These are phyloP conservation scores for Furcasterigmium sp. DNA, from an alignment of 2,329 filamentous ascomycete species.

Conservation along the genomic window DNA sequence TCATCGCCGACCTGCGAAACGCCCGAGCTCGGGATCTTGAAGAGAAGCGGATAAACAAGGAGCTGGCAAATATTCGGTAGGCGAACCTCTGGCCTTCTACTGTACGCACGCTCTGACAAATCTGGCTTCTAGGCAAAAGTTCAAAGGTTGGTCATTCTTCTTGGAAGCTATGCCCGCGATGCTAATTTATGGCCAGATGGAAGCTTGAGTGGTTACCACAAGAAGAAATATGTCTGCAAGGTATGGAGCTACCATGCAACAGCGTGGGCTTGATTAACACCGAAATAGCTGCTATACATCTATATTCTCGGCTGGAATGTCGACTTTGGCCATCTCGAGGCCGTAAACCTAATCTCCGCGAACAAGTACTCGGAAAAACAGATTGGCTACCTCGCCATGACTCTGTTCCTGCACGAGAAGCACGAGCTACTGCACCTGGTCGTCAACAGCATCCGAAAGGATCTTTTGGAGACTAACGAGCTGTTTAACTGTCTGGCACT, in stretches of 20 bases:
- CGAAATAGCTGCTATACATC: conserved; percentile 80
- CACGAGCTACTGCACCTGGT: conserved; percentile 95
- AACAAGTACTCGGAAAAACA: conserved; percentile 99
- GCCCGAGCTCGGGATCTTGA: conserved; percentile 91
- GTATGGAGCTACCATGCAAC: conserved; percentile 27
- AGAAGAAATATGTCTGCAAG: conserved; percentile 99
- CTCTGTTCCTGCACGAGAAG: conserved; percentile 92
- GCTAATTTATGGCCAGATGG: conserved; percentile 55
- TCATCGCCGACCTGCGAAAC: conserved; percentile 95
- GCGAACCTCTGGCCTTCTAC: conserved; percentile 13
- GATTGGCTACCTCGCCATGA: conserved; percentile 97
- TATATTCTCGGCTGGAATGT: conserved; percentile 99
- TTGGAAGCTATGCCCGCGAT: conserved; percentile 1
- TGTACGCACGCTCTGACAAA: conserved; percentile 2
- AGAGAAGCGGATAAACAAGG: conserved; percentile 99
- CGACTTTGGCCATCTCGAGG: conserved; percentile 97
- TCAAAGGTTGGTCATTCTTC: conserved; percentile 58
- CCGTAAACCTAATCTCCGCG: conserved; percentile 94
- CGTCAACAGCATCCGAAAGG: conserved; percentile 97
- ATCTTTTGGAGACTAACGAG: conserved; percentile 90
- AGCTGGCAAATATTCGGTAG: conserved; percentile 90
- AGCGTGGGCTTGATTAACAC: conserved; percentile 14
- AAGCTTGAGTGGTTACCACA: conserved; percentile 91
- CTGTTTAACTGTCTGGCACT: conserved; percentile 94
- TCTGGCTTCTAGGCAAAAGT: conserved; percentile 65